A percentile compares a stretch with the other conserved stretches of the same genome.
These are phyloP conservation scores for Tolypocladium guangdongense DNA, from an alignment of 2,329 filamentous ascomycete species.

Conservation along the genomic window DNA sequence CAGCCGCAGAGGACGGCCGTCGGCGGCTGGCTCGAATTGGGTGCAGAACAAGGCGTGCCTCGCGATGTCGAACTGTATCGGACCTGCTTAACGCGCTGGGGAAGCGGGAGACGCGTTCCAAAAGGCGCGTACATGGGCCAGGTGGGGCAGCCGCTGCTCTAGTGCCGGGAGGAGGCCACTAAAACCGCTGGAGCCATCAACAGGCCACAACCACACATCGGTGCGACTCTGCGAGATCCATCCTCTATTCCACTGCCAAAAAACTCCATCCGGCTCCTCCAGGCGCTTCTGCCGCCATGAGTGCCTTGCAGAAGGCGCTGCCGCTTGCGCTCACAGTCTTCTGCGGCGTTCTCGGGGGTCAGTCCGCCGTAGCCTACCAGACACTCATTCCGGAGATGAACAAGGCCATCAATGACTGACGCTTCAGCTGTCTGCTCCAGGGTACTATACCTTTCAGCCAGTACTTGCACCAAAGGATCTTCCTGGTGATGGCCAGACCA, in stretches of 20 bases:
- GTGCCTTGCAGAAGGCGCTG: conserved; percentile 21
- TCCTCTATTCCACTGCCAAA: neutral
- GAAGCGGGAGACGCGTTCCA: conserved; percentile 15
- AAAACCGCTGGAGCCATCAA: neutral
- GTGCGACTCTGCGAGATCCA: neutral
- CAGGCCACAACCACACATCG: neutral
- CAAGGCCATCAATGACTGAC: neutral
- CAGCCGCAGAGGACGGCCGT: conserved; percentile 2
- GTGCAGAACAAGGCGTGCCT: neutral
- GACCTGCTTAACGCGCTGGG: conserved; percentile 12
- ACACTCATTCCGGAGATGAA: no score
- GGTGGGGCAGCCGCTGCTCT: neutral
- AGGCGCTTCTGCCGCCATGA: conserved; percentile 13
- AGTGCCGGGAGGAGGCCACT: no score
- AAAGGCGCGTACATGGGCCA: conserved; percentile 1
- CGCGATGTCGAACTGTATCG: neutral
- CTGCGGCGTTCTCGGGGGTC: conserved; percentile 25
- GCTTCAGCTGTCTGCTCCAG: conserved; percentile 8
- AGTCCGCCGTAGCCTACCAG: conserved; percentile 4
- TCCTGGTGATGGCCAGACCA: conserved; percentile 1
- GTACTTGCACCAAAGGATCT: conserved; percentile 15
- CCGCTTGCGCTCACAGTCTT: conserved; percentile 25
- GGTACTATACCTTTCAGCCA: conserved; percentile 26
- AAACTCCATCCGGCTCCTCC: neutral
- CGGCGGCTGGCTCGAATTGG: neutral